Conservation (phyloP, 352 stramenopile species). For the Phytophthora sansomeana region DNA sequence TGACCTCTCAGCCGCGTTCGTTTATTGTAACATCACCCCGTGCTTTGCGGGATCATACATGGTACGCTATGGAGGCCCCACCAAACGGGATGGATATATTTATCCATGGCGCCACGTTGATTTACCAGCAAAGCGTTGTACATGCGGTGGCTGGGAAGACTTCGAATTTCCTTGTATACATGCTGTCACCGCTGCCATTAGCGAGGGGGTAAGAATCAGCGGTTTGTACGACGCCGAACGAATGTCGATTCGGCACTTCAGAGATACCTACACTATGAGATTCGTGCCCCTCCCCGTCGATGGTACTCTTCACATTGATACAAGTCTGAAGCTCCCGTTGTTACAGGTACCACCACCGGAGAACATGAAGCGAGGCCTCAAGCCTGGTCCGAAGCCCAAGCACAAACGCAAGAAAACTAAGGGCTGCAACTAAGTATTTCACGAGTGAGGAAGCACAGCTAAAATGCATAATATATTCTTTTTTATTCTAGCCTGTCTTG, state of each 20-base stretch:
- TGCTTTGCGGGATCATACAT: slow-evolving; percentile 2
- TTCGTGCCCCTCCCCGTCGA: slow-evolving; percentile 1
- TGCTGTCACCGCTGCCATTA: slow-evolving; percentile 1
- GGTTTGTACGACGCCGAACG: background rate
- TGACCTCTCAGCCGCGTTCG: background rate
- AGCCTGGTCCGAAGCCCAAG: no score
- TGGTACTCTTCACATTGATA: no score
- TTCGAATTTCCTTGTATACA: slow-evolving; percentile 10
- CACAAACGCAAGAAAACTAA: no score
- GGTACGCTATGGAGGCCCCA: background rate
- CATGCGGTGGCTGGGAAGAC: slow-evolving; percentile 9
- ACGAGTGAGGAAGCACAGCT: no score
- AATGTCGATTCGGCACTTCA: background rate
- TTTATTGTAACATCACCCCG: background rate
- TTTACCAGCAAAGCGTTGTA: background rate
- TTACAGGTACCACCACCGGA: no score
- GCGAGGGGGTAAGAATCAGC: background rate
- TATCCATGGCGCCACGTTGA: slow-evolving; percentile 9
- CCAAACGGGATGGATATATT: background rate
- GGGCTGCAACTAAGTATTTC: no score
- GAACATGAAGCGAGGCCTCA: no score
- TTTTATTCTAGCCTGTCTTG: no score
- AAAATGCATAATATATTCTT: no score
- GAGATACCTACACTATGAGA: background rate
- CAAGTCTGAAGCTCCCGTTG: no score